Evolutionary conservation across 2,329 filamentous ascomycete genomes (phyloP), one percentile per base, ranked within the genome.

Genomic region (Claviceps spartinae): DNA sequence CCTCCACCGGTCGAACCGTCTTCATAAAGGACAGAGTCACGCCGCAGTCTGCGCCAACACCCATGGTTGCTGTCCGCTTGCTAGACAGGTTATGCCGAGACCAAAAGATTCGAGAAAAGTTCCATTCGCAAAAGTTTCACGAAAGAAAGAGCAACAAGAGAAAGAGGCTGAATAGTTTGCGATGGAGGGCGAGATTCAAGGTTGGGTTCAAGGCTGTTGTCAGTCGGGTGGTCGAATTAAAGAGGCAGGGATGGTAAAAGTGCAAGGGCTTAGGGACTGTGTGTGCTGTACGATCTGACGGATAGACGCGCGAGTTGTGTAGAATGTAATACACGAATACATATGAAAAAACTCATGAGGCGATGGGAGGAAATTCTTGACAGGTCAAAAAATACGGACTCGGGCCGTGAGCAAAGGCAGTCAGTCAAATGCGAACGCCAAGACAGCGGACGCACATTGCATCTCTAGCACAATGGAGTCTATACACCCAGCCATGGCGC

Each of bases 121-220:
- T 72, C 50, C 64, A 67, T 20, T 65, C 60, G 56, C 87, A 93
- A 68, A 72, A 74, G 56, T 87, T 81, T 61, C 84, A 94, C 66
- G 87, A 93, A 73, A 72, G 88, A 47, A 76, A 77, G 0, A 88
- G 87, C 2, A 61, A 88, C 61, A 88, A 86, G 77, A 76, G 83
- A 67, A 94, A 93, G 79, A 77, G 87, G 61, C 67, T 88, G 59
- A 73, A 71, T 65, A 82, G 78, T 54, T 73, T 83, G 72, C 74
- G 86, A 55, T 89, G 85, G 83, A 75, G 79, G 64, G 69, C 59
- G 56, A 77, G 79, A 54, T 93, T 91, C 68, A 82, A 79, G 72
- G 65, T 66, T 36, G 83, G 82, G 4, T 90, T 93, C 68, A 75
- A 72, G 65, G 75, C 76, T 5, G 78, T 81, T 11, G 77, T 87